Evolutionary conservation across 2,329 filamentous ascomycete species (phyloP), one percentile per base, ranked within the genome.

Genomic region (Sclerotinia minor): DNA sequence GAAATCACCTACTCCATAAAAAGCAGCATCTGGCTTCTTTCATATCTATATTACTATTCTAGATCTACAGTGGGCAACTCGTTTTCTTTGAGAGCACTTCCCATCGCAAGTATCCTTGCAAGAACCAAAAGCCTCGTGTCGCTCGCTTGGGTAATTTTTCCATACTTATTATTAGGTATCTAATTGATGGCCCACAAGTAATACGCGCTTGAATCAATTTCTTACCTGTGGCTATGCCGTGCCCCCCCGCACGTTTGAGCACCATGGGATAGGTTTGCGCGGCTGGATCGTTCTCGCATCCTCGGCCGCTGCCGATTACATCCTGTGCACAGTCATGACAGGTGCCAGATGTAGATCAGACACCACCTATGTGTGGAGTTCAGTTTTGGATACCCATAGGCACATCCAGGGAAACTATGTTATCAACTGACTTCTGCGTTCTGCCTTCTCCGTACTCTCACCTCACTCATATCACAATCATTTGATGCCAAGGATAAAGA

Each of bases 271-370:
- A 49, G 19, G 0, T 24, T 32, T 49, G 32, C 58, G 58, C 58
- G 44, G 58, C 44, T 49, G 44, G 2, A 61, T 35, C 58, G 49
- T 26, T 61, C 44, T 61, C 44, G 41, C 41, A 24, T 59, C 57
- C 57, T 59, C 58, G 29, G 26, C 8, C 26, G n/a, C 26, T 47
- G 29, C 57, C 57, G 26, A 60, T 47, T 19, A 49, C 21, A 9
- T 47, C 19, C n/a, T 9, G 44, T 35, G 44, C 58, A 61, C 29
- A 49, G 44, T 47, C 44, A 21, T 38, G 29, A 38, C 24, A 45
- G 41, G 41, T 59, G 57, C 38, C 45, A 61, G 58, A 49, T 49
- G 58, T 61, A 47, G 58, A 61, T 61, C 58, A 61, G 29, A 5
- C 44, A 61, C 44, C 26, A 60, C 2, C 21, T 3, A 49, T 35